Evolutionary conservation across 768 basidiomycete species (phyloP), one percentile per base, ranked within the genome.

Genomic region (Steccherinum ochraceum): DNA sequence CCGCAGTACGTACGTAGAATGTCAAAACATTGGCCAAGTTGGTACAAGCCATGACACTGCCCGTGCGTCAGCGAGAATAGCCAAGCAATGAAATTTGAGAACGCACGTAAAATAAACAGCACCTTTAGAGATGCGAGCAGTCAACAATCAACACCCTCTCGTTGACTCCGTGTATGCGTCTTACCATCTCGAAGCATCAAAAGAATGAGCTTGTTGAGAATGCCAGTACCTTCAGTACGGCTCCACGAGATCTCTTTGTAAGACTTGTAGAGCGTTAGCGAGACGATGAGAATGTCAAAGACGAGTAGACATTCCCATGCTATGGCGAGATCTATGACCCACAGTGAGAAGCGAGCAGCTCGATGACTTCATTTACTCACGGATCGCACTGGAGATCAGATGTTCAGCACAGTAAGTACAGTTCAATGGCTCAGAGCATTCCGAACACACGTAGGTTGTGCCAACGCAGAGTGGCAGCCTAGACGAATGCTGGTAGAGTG

Each of bases 61-160:
- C n/a, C n/a, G 24, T 27, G 35, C 12, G 42, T 12, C 11, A 23
- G 20, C 30, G 35, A 44, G 39, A 50, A 35, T 4, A 40, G 26
- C 2, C 3, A 39, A n/a, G 40, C 46, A 13, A 26, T 40, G 19
- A 21, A 26, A 2, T 24, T 43, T 12, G 23, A 12, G 23, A 3
- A 54, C 77, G 64, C 53, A 81, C 79, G 70, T 75, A 55, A 78
- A 81, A 57, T 80, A 82, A 20, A 81, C 59, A 1, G 77, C 73
- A 49, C 79, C 80, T 80, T n/a, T n/a, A n/a, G n/a, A 49, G 18
- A 24, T n/a, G 40, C 7, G 7, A 30, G 23, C 21, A 40, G 16
- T 24, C 52, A 48, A 12, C 44, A 48, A n/a, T n/a, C n/a, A n/a
- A n/a, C n/a, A n/a, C n/a, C n/a, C 5, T n/a, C 24, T 19, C 44